Percentiles rank a stretch among this genome's conserved stretches.
phyloP scores from a whole-genome alignment of 1,284 basidiomycete genomes.

The Cyathus olla region DNA sequence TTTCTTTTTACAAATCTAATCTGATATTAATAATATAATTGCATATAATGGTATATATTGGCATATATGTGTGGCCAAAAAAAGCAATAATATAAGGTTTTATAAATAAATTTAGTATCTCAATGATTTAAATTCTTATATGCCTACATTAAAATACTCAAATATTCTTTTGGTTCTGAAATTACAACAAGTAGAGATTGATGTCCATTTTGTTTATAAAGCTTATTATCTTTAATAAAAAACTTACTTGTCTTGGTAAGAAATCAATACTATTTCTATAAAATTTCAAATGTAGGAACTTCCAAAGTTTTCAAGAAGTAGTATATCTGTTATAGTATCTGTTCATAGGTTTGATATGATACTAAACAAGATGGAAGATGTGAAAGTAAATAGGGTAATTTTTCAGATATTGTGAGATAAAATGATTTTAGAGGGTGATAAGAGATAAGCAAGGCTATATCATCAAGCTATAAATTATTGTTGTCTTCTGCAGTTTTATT shows the following conservation, averaged over 20 bases:
- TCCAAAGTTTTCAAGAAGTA: slow-evolving; percentile 3
- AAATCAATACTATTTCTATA: slow-evolving; percentile 3
- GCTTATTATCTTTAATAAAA: slow-evolving; percentile 11
- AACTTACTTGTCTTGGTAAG: slow-evolving; percentile 7
- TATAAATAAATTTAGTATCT: slow-evolving; percentile 17
- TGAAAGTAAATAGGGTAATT: neutral
- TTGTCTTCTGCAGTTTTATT: slow-evolving; percentile 19
- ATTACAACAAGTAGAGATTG: slow-evolving; percentile 17
- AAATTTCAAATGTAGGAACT: slow-evolving; percentile 3
- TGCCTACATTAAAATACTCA: slow-evolving; percentile 16
- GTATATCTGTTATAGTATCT: slow-evolving; percentile 1
- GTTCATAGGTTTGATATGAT: neutral
- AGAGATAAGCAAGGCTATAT: slow-evolving; percentile 9
- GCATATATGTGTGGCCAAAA: slow-evolving; percentile 41
- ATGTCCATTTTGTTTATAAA: slow-evolving; percentile 15
- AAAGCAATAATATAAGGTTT: slow-evolving; percentile 19
- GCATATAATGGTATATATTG: slow-evolving; percentile 37
- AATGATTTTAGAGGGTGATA: neutral
- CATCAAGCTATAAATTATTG: slow-evolving; percentile 38
- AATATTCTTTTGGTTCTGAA: slow-evolving; percentile 2
- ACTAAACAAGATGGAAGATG: neutral
- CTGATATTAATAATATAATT: slow-evolving; percentile 51
- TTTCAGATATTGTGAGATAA: neutral
- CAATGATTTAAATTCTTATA: slow-evolving; percentile 37
- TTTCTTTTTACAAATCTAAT: slow-evolving; percentile 20